These are phyloP conservation scores for Taiwanofungus camphoratus DNA, from an alignment of 1,284 basidiomycete genomes.

Conservation along the genomic window DNA sequence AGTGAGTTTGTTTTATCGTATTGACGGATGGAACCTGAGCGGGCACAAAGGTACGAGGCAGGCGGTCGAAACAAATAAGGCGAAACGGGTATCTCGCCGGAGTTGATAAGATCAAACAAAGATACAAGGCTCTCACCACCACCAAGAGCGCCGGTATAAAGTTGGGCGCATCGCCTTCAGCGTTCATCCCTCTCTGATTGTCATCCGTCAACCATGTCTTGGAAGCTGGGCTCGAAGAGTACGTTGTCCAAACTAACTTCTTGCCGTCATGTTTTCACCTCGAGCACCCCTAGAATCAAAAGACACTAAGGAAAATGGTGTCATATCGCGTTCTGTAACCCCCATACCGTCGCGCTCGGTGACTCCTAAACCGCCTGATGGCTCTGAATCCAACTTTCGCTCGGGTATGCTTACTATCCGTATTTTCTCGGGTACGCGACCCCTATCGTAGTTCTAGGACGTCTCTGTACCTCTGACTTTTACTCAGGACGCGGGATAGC, in stretches of 20 bases:
- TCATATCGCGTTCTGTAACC: conserved; percentile 66
- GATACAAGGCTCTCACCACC: too few species aligned
- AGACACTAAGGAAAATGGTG: conserved; percentile 60
- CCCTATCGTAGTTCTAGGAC: background rate
- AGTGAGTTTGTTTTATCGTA: too few species aligned
- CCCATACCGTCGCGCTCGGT: conserved; percentile 68
- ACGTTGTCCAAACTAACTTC: background rate
- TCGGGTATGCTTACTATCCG: conserved; percentile 83
- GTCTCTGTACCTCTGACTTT: conserved; percentile 2
- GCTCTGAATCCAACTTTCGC: conserved; percentile 47
- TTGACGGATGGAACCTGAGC: too few species aligned
- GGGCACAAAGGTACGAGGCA: too few species aligned
- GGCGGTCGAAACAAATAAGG: too few species aligned
- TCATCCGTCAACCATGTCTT: conserved; percentile 20
- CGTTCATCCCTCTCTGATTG: conserved; percentile 9
- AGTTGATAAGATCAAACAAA: too few species aligned
- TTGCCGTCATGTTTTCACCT: background rate
- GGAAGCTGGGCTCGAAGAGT: conserved; percentile 26
- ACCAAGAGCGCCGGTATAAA: conserved; percentile 7
- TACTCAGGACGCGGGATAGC: conserved; percentile 63
- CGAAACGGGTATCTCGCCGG: too few species aligned
- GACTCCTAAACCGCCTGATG: conserved; percentile 59
- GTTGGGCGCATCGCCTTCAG: conserved; percentile 7
- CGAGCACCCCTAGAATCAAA: conserved; percentile 50
- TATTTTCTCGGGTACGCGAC: conserved; percentile 71